Percentiles rank a stretch among this genome's conserved stretches.
Conservation (phyloP, 306 rosid genomes). For the Purshia tridentata region DNA sequence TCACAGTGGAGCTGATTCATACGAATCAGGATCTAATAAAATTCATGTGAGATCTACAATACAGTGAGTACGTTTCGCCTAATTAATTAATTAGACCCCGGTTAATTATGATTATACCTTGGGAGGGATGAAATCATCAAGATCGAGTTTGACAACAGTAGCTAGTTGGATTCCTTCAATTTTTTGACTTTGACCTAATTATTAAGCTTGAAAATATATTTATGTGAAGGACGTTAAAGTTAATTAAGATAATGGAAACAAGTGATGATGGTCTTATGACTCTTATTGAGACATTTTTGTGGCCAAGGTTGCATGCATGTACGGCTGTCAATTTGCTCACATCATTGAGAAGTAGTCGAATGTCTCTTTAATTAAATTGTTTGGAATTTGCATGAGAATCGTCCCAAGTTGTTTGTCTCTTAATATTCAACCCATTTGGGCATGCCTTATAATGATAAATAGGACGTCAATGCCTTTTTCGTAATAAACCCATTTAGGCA, state of each 20-base stretch:
- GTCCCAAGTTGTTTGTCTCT: constrained; percentile 15
- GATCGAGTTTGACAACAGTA: no score
- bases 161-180: no score
- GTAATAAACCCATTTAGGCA: no score
- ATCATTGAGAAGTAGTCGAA: background rate
- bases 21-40: no score
- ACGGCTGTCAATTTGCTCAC: background rate
- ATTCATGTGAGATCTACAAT: no score
- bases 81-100: no score
- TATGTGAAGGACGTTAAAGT: background rate
- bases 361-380: background rate
- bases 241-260: background rate
- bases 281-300: background rate
- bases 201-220: background rate
- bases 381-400: background rate
- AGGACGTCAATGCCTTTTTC: constrained; percentile 1
- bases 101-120: no score
- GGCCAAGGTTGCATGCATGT: background rate
- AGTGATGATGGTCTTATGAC: background rate
- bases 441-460: constrained; percentile 28
- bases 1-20: no score
- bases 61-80: no score
- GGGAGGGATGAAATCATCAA: no score
- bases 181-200: no score
- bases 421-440: constrained; percentile 12